These are phyloP conservation scores for Chaetoscypha palmicola DNA, from an alignment of 2,329 filamentous ascomycete genomes.

Conservation along the genomic window DNA sequence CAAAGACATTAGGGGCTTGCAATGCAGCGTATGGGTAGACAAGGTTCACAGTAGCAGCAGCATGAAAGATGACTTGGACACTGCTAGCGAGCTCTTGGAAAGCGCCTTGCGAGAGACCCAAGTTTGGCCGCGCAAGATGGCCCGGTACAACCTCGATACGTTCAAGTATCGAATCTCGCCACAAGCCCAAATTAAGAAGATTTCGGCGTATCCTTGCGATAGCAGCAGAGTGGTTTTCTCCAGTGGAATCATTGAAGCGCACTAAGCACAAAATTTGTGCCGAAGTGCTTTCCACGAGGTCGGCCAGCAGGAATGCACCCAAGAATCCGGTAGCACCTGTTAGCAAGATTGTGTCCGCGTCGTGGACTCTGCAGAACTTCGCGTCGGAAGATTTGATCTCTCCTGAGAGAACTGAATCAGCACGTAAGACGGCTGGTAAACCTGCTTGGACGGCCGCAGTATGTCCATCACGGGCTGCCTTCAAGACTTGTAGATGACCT, in stretches of 20 bases:
- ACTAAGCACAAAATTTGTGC: constrained; percentile 58
- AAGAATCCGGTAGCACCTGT: constrained; percentile 88
- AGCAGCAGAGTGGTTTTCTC: constrained; percentile 57
- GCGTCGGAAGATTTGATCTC: constrained; percentile 55
- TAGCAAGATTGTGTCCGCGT: constrained; percentile 58
- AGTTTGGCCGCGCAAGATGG: constrained; percentile 60
- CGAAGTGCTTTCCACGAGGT: constrained; percentile 57
- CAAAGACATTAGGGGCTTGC: constrained; percentile 67
- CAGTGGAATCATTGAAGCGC: constrained; percentile 64
- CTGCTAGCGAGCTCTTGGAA: constrained; percentile 60
- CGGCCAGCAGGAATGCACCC: constrained; percentile 69
- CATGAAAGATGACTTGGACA: constrained; percentile 69
- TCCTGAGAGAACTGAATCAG: constrained; percentile 58
- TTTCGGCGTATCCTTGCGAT: constrained; percentile 69
- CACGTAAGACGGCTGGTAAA: constrained; percentile 59
- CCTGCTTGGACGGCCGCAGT: constrained; percentile 70
- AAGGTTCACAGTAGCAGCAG: constrained; percentile 71
- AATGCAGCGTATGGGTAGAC: constrained; percentile 77
- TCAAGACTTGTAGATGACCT: constrained; percentile 66
- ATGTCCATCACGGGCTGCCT: constrained; percentile 62
- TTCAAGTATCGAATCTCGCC: constrained; percentile 71
- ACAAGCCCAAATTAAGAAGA: constrained; percentile 69
- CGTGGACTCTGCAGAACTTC: constrained; percentile 30
- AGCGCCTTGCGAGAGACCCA: constrained; percentile 58
- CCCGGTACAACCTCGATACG: constrained; percentile 70